These are phyloP conservation scores for Aspergillus fischeri DNA, from an alignment of 2,329 filamentous ascomycete genomes.

Conservation along the genomic window DNA sequence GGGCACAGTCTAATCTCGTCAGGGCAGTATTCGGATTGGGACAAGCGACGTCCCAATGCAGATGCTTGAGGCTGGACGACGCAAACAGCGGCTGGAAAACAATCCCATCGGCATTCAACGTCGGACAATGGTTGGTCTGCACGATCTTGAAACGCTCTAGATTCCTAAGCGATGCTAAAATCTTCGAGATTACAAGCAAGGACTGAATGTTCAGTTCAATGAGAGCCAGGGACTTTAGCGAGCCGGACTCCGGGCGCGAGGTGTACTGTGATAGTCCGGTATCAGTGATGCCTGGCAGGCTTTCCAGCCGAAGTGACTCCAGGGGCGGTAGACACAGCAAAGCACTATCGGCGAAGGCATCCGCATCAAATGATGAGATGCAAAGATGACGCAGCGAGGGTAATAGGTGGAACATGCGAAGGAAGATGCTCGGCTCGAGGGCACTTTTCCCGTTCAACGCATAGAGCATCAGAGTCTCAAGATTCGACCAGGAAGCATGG, in stretches of 20 bases:
- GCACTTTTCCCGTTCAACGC: constrained; percentile 41
- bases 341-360: constrained; percentile 54
- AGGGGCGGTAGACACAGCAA: constrained; percentile 51
- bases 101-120: constrained; percentile 38
- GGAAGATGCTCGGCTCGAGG: constrained; percentile 53
- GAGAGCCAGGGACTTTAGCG: constrained; percentile 47
- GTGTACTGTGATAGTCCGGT: constrained; percentile 51
- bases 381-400: constrained; percentile 52
- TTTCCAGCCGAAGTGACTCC: constrained; percentile 52
- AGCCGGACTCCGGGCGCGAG: constrained; percentile 42
- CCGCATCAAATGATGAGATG: constrained; percentile 50
- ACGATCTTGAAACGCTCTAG: constrained; percentile 51
- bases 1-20: constrained; percentile 34
- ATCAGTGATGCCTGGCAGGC: constrained; percentile 53
- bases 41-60: constrained; percentile 55
- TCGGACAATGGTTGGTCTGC: constrained; percentile 47
- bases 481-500: constrained; percentile 48
- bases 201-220: constrained; percentile 53
- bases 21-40: constrained; percentile 35
- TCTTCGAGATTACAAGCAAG: constrained; percentile 49
- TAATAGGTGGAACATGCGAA: constrained; percentile 51
- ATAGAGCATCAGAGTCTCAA: constrained; percentile 53
- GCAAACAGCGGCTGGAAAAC: constrained; percentile 47
- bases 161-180: constrained; percentile 45
- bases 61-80: constrained; percentile 46